A percentile compares a stretch with the other conserved stretches of the same genome.
These are phyloP conservation scores for Auricularia sp. DNA, from an alignment of 768 basidiomycete genomes.

Conservation along the genomic window DNA sequence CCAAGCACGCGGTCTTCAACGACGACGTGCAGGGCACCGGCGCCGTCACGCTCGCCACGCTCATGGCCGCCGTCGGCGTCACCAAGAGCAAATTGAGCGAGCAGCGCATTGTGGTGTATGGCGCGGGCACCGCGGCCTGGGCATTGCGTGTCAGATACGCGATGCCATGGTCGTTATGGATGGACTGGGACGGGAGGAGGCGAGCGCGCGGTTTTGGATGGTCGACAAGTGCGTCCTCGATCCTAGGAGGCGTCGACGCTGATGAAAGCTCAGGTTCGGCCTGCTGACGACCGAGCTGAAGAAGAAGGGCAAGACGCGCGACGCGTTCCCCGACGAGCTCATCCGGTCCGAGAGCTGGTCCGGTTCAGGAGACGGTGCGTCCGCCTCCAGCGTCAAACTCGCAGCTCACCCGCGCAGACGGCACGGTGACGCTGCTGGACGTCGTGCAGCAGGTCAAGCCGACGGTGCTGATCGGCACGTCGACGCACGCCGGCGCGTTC, in stretches of 20 bases:
- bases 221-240: slow-evolving; percentile 37
- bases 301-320: slow-evolving; percentile 32
- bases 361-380: background rate
- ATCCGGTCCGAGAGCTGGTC: slow-evolving; percentile 33
- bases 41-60: slow-evolving; percentile 58
- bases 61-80: slow-evolving; percentile 59
- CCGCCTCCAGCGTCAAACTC: too few species aligned
- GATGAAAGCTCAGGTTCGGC: slow-evolving; percentile 31
- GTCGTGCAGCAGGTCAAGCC: slow-evolving; percentile 65
- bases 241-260: background rate
- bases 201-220: slow-evolving; percentile 58
- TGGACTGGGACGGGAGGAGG: slow-evolving; percentile 41
- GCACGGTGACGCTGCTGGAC: slow-evolving; percentile 47
- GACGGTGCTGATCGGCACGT: slow-evolving; percentile 78
- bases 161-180: slow-evolving; percentile 11
- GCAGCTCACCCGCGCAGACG: slow-evolving; percentile 8
- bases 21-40: slow-evolving; percentile 85
- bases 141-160: slow-evolving; percentile 38
- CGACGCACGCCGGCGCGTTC: slow-evolving; percentile 70
- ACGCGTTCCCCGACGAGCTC: slow-evolving; percentile 39
- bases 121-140: slow-evolving; percentile 73
- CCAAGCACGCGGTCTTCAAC: slow-evolving; percentile 65
- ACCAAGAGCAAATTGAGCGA: slow-evolving; percentile 55
- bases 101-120: slow-evolving; percentile 70
- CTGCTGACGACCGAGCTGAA: slow-evolving; percentile 44